Evolutionary conservation across 768 basidiomycete species (phyloP).

Genomic region (Boletellus sp.): DNA sequence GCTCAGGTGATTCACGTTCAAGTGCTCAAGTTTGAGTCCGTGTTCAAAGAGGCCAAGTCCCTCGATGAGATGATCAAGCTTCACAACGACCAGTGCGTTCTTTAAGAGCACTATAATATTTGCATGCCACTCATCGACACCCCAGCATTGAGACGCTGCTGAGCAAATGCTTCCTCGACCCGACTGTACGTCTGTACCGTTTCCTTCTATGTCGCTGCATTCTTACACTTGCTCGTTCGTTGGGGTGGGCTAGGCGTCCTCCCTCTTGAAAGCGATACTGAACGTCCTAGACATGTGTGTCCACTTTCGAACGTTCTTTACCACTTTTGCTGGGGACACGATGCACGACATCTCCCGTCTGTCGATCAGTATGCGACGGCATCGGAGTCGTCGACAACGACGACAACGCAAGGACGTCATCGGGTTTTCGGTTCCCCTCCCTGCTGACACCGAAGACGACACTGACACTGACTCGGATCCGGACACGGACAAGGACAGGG

Average conservation of each 20-base stretch:
- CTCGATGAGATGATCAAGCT: slow-evolving; percentile 73
- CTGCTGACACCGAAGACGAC: slow-evolving; percentile 34
- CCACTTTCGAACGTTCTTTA: slow-evolving; percentile 63
- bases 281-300: slow-evolving; percentile 73
- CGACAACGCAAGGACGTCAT: slow-evolving; percentile 56
- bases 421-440: slow-evolving; percentile 48
- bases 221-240: background rate
- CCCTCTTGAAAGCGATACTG: slow-evolving; percentile 61
- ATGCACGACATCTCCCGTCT: slow-evolving; percentile 54
- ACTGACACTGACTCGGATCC: slow-evolving; percentile 36
- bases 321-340: slow-evolving; percentile 55
- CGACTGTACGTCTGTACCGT: slow-evolving; percentile 42
- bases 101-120: background rate
- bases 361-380: slow-evolving; percentile 51
- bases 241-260: slow-evolving; percentile 46
- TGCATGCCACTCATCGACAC: background rate
- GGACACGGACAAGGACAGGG: slow-evolving; percentile 20
- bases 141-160: slow-evolving; percentile 58
- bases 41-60: slow-evolving; percentile 50
- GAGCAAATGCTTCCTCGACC: slow-evolving; percentile 59
- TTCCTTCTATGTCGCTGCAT: background rate
- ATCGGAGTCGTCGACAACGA: slow-evolving; percentile 59
- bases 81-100: slow-evolving; percentile 66
- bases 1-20: slow-evolving; percentile 66
- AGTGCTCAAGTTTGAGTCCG: slow-evolving; percentile 55